Evolutionary conservation across 805 yeast genomes (phyloP).

Genomic region (Naumovozyma baii): DNA sequence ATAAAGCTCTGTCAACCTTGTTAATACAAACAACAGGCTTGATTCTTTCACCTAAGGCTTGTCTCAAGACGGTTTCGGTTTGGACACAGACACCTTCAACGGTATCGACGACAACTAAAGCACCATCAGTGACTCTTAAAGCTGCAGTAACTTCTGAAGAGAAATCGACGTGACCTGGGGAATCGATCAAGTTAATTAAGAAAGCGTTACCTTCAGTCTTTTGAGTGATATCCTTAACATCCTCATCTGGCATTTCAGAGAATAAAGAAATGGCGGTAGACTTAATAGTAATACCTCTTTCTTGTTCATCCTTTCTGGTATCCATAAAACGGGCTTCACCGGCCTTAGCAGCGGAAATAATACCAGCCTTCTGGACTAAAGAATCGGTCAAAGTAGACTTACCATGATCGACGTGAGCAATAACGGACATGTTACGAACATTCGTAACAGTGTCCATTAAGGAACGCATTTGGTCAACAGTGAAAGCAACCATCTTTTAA

Average conservation of each 20-base stretch:
- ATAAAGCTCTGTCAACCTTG: constrained; percentile 99
- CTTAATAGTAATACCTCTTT: constrained; percentile 99
- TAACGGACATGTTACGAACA: constrained; percentile 99
- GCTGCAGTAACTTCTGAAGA: constrained; percentile 99
- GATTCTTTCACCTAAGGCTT: constrained; percentile 97
- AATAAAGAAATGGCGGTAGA: constrained; percentile 96
- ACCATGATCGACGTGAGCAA: constrained; percentile 99
- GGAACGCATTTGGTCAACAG: constrained; percentile 89
- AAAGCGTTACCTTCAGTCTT: constrained; percentile 80
- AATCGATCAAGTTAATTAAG: constrained; percentile 96
- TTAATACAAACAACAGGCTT: constrained; percentile 97
- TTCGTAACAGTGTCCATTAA: constrained; percentile 99
- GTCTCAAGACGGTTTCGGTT: constrained; percentile 99
- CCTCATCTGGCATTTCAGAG: constrained; percentile 74
- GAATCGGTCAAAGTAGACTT: constrained; percentile 99
- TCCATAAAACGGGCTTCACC: constrained; percentile 99
- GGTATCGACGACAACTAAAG: constrained; percentile 97
- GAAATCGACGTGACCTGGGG: constrained; percentile 99
- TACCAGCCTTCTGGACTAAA: constrained; percentile 98
- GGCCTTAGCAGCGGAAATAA: constrained; percentile 98
- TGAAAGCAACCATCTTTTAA: constrained; percentile 37
- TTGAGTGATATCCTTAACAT: constrained; percentile 84
- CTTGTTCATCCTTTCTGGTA: constrained; percentile 99
- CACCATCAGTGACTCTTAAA: constrained; percentile 99
- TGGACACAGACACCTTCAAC: constrained; percentile 99